phyloP scores from a whole-genome alignment of 352 stramenopile genomes.

The Phytophthora aleatoria region DNA sequence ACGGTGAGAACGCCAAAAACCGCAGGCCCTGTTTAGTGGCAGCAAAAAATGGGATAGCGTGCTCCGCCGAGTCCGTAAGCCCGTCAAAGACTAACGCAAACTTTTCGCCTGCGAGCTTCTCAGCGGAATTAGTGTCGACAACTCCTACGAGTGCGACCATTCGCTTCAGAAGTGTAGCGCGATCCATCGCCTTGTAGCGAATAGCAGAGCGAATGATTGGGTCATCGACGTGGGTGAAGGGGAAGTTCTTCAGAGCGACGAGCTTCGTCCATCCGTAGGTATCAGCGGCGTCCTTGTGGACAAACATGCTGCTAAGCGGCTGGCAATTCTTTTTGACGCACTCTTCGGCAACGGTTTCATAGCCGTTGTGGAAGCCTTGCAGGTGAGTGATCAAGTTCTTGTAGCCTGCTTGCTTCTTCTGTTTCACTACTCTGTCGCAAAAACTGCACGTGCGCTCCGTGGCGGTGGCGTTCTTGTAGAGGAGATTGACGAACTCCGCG shows the following conservation, averaged over 20 bases:
- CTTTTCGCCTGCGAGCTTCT: not conserved
- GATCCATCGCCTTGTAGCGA: slow-evolving; percentile 11
- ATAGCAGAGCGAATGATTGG: not conserved
- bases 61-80: not conserved
- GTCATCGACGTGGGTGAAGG: slow-evolving; percentile 6
- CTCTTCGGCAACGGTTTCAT: no score
- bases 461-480: no score
- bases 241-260: slow-evolving; percentile 8
- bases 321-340: no score
- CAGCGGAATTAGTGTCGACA: not conserved
- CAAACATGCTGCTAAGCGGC: slow-evolving; percentile 3
- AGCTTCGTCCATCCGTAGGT: slow-evolving; percentile 12
- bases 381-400: no score
- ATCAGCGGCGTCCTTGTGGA: slow-evolving; percentile 6
- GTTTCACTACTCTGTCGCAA: no score
- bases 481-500: no score
- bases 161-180: slow-evolving; percentile 1
- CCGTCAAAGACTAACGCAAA: not conserved
- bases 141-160: not conserved
- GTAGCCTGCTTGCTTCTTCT: no score
- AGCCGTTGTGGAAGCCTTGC: no score
- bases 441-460: no score
- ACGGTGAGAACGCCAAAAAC: not conserved
- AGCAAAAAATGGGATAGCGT: not conserved
- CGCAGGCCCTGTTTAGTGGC: not conserved